Evolutionary conservation across 768 basidiomycete genomes (phyloP).

Genomic region (Calocera viscosa): DNA sequence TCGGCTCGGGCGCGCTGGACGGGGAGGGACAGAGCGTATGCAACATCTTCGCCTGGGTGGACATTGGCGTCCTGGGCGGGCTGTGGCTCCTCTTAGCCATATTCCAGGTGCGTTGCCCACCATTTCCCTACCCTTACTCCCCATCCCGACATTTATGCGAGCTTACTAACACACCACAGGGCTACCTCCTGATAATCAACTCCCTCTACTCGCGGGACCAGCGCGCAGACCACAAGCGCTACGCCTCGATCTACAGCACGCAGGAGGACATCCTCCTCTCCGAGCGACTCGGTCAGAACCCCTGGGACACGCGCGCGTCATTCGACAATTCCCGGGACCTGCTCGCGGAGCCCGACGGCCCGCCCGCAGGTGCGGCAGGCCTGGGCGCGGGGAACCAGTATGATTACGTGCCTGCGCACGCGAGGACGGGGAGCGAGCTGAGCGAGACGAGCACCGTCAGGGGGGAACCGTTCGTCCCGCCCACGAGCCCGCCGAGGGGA

Average conservation of each 20-base stretch:
- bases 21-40: slow-evolving; percentile 61
- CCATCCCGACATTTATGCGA: background rate
- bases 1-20: slow-evolving; percentile 30
- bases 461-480: background rate
- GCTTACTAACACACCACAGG: slow-evolving; percentile 28
- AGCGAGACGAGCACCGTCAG: background rate
- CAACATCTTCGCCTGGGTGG: slow-evolving; percentile 83
- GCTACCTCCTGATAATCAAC: slow-evolving; percentile 37
- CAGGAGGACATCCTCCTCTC: slow-evolving; percentile 21
- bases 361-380: background rate
- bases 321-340: background rate
- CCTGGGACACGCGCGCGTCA: background rate
- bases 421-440: background rate
- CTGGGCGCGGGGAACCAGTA: background rate
- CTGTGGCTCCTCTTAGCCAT: slow-evolving; percentile 73
- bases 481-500: background rate
- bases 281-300: background rate
- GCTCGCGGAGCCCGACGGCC: background rate
- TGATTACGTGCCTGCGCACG: background rate
- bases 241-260: slow-evolving; percentile 54
- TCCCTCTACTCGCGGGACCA: slow-evolving; percentile 61
- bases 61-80: slow-evolving; percentile 80
- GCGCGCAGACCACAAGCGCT: slow-evolving; percentile 67
- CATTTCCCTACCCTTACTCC: slow-evolving; percentile 10
- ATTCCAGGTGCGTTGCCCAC: slow-evolving; percentile 49